Conservation (phyloP, 352 stramenopile species). For the Phytophthora pinifolia region DNA sequence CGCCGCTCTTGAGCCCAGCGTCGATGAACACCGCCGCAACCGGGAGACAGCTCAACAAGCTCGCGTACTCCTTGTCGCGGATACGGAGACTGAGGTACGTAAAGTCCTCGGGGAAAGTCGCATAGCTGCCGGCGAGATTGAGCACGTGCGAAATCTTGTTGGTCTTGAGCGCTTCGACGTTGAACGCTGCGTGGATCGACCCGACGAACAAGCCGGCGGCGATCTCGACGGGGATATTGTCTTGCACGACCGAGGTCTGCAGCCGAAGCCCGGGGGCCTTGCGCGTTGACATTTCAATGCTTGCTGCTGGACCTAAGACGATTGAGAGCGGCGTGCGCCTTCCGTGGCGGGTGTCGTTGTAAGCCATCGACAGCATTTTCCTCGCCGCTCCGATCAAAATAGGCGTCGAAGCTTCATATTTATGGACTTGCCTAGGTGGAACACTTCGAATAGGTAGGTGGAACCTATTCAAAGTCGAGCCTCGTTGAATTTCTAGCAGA, state of each 20-base stretch:
- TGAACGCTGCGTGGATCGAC: constrained; percentile 88
- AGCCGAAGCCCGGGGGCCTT: constrained; percentile 58
- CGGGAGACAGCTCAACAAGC: constrained; percentile 86
- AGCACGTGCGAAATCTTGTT: constrained; percentile 82
- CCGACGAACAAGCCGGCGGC: constrained; percentile 74
- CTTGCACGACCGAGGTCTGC: constrained; percentile 74
- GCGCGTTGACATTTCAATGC: constrained; percentile 40
- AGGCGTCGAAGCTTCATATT: constrained; percentile 2
- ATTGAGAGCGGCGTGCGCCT: constrained; percentile 4
- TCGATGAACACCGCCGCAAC: constrained; percentile 82
- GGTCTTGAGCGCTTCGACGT: constrained; percentile 77
- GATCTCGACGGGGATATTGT: constrained; percentile 83
- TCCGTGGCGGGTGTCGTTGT: constrained; percentile 18
- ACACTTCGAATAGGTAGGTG: no score
- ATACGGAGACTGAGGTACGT: constrained; percentile 90
- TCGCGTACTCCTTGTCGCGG: constrained; percentile 89
- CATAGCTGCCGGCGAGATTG: constrained; percentile 82
- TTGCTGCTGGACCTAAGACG: background rate
- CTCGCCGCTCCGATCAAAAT: constrained; percentile 23
- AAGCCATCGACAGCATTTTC: constrained; percentile 11
- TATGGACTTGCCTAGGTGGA: no score
- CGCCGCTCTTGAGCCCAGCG: constrained; percentile 54
- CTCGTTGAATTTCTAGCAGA: constrained; percentile 54
- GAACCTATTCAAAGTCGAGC: constrained; percentile 17
- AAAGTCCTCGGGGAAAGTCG: constrained; percentile 89